These are phyloP conservation scores for Cryptosporidium parvum DNA, from an alignment of 169 alveolate genomes.

Conservation along the genomic window DNA sequence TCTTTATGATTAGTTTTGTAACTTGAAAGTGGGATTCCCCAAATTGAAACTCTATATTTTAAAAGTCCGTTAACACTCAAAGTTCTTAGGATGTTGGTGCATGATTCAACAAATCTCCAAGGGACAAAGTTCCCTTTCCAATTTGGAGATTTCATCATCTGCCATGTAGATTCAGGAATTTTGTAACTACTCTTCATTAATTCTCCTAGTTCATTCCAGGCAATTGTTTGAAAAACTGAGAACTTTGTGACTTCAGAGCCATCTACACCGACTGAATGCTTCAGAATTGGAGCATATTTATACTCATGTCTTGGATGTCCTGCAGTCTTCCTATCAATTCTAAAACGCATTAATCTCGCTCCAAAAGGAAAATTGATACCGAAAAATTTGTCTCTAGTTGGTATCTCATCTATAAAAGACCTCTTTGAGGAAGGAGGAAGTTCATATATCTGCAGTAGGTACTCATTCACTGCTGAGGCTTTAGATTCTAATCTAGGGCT, in stretches of 20 bases:
- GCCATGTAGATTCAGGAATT: conserved; percentile 64
- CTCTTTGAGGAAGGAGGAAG: conserved; percentile 53
- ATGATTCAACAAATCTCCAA: conserved; percentile 74
- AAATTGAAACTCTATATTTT: conserved; percentile 29
- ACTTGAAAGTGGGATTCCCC: conserved; percentile 45
- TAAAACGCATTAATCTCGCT: conserved; percentile 49
- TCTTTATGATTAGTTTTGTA: conserved; percentile 27
- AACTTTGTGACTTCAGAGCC: conserved; percentile 62
- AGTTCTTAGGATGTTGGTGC: conserved; percentile 63
- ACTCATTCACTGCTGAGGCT: not conserved
- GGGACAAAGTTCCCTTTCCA: conserved; percentile 70
- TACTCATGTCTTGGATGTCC: conserved; percentile 71
- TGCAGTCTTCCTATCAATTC: conserved; percentile 49
- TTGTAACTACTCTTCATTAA: conserved; percentile 11
- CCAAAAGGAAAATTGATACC: conserved; percentile 66
- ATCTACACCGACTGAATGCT: conserved; percentile 74
- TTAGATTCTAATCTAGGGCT: not conserved
- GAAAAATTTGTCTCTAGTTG: conserved; percentile 32
- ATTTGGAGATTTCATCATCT: conserved; percentile 16
- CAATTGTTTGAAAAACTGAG: conserved; percentile 54
- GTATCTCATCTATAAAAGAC: conserved; percentile 25
- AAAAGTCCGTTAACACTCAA: conserved; percentile 40
- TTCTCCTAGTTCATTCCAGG: conserved; percentile 40
- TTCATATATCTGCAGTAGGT: conserved; percentile 23
- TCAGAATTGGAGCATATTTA: conserved; percentile 35